Evolutionary conservation across 1,139 yeast genomes (phyloP).

Genomic region (Sugiyamaella paludigena): DNA sequence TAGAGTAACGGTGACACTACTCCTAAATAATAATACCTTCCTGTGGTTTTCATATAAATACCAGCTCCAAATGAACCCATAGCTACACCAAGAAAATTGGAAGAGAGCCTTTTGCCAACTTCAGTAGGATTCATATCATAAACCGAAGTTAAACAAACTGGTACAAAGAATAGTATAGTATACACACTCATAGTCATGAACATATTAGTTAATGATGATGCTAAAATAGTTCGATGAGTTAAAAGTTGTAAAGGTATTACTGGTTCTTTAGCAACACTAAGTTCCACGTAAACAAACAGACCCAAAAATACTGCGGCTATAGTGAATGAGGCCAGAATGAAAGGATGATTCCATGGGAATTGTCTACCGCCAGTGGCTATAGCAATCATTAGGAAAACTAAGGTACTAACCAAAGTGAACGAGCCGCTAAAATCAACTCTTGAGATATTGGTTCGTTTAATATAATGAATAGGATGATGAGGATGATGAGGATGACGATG

Average conservation of each 20-base stretch:
- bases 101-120: conserved; percentile 60
- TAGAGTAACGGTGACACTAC: conserved; percentile 47
- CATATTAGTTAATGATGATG: conserved; percentile 67
- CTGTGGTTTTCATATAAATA: conserved; percentile 63
- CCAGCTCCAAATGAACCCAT: conserved; percentile 71
- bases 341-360: conserved; percentile 42
- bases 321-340: conserved; percentile 38
- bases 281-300: conserved; percentile 52
- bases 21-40: conserved; percentile 57
- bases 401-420: conserved; percentile 52
- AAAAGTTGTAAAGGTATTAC: conserved; percentile 61
- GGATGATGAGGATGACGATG: background rate
- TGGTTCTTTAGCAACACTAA: conserved; percentile 59
- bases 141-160: conserved; percentile 61
- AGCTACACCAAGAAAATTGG: conserved; percentile 69
- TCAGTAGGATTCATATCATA: conserved; percentile 53
- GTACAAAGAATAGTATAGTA: conserved; percentile 58
- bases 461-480: conserved; percentile 9
- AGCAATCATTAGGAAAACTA: conserved; percentile 56
- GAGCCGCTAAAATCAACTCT: conserved; percentile 77
- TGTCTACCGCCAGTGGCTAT: conserved; percentile 68
- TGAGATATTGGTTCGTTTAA: conserved; percentile 13
- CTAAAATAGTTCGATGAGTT: conserved; percentile 55
- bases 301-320: conserved; percentile 32
- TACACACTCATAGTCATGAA: conserved; percentile 58